Conservation (phyloP, 805 yeast genomes). For the Lipomyces starkeyi region DNA sequence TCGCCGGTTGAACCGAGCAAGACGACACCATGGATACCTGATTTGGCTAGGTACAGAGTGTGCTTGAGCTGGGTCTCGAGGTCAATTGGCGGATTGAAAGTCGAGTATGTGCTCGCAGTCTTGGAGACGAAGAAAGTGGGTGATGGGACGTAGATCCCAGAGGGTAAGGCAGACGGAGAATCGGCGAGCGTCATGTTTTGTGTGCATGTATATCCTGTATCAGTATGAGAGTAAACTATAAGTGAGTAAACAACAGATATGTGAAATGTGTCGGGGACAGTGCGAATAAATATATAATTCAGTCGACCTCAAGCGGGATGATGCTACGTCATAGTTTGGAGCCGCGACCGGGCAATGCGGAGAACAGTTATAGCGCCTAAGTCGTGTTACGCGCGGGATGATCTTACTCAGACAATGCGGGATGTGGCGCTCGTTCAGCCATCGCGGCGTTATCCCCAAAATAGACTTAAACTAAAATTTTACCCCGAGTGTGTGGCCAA, state of each 20-base stretch:
- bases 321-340: background rate
- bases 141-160: constrained; percentile 57
- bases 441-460: too few species aligned
- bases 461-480: too few species aligned
- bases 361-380: too few species aligned
- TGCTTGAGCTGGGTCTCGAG: constrained; percentile 55
- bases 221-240: background rate
- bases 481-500: too few species aligned
- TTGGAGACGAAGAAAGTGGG: constrained; percentile 60
- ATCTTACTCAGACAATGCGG: too few species aligned
- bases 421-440: too few species aligned
- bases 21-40: constrained; percentile 57
- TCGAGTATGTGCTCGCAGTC: constrained; percentile 37
- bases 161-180: constrained; percentile 23
- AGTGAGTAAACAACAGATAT: background rate
- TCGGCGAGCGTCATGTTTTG: constrained; percentile 6
- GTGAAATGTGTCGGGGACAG: too few species aligned
- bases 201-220: background rate
- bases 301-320: background rate
- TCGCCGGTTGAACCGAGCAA: constrained; percentile 64
- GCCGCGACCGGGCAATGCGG: background rate
- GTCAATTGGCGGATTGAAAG: constrained; percentile 47
- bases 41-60: constrained; percentile 51
- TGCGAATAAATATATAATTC: too few species aligned
- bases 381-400: too few species aligned